Evolutionary conservation across 352 stramenopile species (phyloP), one percentile per base, ranked within the genome.

Genomic region (Globisporangium takayamanum): DNA sequence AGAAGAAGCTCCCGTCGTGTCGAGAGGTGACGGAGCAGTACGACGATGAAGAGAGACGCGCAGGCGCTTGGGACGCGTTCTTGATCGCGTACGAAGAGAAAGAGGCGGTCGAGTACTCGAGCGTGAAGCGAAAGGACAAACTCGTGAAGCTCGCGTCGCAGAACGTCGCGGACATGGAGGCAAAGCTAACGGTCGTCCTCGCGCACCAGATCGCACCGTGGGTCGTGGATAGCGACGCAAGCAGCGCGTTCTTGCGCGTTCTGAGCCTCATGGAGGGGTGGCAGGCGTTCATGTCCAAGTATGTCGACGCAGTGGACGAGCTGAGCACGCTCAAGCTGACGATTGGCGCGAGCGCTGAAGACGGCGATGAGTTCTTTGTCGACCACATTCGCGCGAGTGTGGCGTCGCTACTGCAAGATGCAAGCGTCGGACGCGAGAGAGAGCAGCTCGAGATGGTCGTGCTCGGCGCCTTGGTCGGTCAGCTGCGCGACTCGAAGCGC

Each of bases 111-210:
- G 68, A 78, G 62, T 58, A 42, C 30, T 68, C 59, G 47, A 70
- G 61, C 18, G 69, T 68, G 18, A 80, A 76, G 30, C 68, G 75
- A 5, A 84, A 82, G 59, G 75, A 84, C 54, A 78, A 79, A 50
- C 58, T 80, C n/a, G 66, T 84, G 28, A 72, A 76, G 15, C 53
- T 78, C 48, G 72, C 75, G 10, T 72, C 70, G 12, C 72, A 82
- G 60, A 77, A 81, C 48, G 63, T 82, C 16, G 62, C 67, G 28
- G 68, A 77, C 12, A 37, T 80, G 26, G 53, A 74, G 39, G 25
- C 58, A 41, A 72, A 62, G 12, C 15, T 77, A 12, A 53, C 30
- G 0, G 37, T 26, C 28, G 61, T 72, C 11, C 50, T 79, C 18
- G 54, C 71, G 14, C 42, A 53, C 25, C 22, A 74, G 70, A 59